Conservation (phyloP, 2,329 filamentous ascomycete species). For the Colletotrichum eremochloae region DNA sequence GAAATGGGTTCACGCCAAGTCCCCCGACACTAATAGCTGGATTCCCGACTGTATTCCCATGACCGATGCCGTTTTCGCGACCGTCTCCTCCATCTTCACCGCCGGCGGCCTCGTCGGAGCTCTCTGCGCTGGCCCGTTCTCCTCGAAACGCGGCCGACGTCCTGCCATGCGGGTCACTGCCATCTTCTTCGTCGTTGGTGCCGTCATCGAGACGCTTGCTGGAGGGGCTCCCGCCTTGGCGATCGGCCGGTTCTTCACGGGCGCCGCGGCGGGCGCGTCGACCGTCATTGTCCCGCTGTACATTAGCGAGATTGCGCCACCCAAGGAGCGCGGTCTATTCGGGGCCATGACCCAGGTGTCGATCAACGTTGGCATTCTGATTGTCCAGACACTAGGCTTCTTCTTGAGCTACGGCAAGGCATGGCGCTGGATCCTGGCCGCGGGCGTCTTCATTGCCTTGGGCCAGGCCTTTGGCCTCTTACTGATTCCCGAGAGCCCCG, state of each 20-base stretch:
- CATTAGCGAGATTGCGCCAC: constrained; percentile 90
- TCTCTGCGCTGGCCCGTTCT: constrained; percentile 82
- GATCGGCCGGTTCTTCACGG: constrained; percentile 82
- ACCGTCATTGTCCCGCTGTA: constrained; percentile 96
- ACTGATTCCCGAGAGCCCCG: constrained; percentile 87
- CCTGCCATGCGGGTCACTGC: constrained; percentile 83
- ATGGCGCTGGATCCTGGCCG: constrained; percentile 87
- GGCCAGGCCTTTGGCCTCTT: constrained; percentile 78
- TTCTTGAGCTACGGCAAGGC: constrained; percentile 84
- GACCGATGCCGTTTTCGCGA: constrained; percentile 83
- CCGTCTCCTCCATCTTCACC: constrained; percentile 92
- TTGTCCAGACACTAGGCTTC: constrained; percentile 86
- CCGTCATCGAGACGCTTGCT: constrained; percentile 80
- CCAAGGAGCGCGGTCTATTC: constrained; percentile 81
- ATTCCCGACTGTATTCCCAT: constrained; percentile 89
- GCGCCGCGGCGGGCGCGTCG: constrained; percentile 86
- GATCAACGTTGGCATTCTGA: constrained; percentile 90
- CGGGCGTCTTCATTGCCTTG: constrained; percentile 77
- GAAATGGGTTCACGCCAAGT: constrained; percentile 48
- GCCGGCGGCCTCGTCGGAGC: constrained; percentile 89
- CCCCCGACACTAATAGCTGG: constrained; percentile 48
- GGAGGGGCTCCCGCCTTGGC: constrained; percentile 76
- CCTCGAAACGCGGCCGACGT: constrained; percentile 81
- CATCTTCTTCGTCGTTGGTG: constrained; percentile 81
- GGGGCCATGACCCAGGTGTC: constrained; percentile 90